Percentiles rank a stretch among this genome's conserved stretches.
Evolutionary conservation across 495 filamentous ascomycete species (phyloP).

Genomic region (Penicillium cataractarum): DNA sequence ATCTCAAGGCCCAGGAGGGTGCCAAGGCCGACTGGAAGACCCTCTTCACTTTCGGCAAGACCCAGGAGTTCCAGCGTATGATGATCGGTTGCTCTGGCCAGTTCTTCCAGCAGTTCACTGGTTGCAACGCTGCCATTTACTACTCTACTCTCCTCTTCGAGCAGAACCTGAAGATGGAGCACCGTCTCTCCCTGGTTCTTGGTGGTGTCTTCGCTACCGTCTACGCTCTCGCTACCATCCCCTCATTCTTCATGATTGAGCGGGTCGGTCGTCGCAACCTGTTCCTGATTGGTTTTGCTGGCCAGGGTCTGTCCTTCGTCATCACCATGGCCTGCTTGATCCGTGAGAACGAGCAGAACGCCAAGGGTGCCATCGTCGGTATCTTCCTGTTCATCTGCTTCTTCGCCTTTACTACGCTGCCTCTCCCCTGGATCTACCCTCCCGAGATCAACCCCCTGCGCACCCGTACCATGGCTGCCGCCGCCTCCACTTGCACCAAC

Average conservation of each 20-base stretch:
- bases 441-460: slow-evolving; percentile 76
- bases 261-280: slow-evolving; percentile 71
- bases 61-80: slow-evolving; percentile 50
- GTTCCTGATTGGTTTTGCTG: slow-evolving; percentile 69
- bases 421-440: slow-evolving; percentile 73
- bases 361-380: slow-evolving; percentile 45
- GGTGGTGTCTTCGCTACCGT: slow-evolving; percentile 82
- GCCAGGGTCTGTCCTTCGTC: slow-evolving; percentile 48
- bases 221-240: slow-evolving; percentile 62
- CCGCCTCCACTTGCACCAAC: slow-evolving; percentile 49
- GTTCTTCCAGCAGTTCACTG: slow-evolving; percentile 78
- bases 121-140: slow-evolving; percentile 83
- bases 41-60: slow-evolving; percentile 48
- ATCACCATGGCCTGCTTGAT: slow-evolving; percentile 43
- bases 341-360: slow-evolving; percentile 18
- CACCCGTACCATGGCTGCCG: slow-evolving; percentile 65
- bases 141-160: slow-evolving; percentile 80
- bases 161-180: slow-evolving; percentile 57
- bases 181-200: slow-evolving; percentile 67
- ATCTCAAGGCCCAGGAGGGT: slow-evolving; percentile 32
- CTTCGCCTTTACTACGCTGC: slow-evolving; percentile 46
- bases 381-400: slow-evolving; percentile 46
- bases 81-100: slow-evolving; percentile 50
- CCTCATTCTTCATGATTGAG: slow-evolving; percentile 74
- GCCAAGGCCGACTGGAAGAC: slow-evolving; percentile 43